Percentiles rank a stretch among this genome's conserved stretches.
These are phyloP conservation scores for Aspergillus incahuasiensis DNA, from an alignment of 495 filamentous ascomycete genomes.

Conservation along the genomic window DNA sequence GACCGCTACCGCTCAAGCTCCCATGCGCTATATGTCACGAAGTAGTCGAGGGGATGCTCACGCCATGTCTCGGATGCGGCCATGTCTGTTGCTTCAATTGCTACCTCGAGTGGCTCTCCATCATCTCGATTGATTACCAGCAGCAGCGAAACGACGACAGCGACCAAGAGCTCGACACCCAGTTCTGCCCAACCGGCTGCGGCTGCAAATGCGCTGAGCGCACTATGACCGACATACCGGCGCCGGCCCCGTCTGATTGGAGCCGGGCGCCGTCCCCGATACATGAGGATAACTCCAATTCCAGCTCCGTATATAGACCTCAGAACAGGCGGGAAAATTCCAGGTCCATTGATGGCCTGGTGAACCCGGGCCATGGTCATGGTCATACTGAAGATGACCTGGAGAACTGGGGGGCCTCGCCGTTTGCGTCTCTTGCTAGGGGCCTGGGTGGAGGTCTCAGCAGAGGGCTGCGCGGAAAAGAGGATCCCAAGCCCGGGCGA, in stretches of 20 bases:
- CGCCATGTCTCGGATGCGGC: constrained; percentile 49
- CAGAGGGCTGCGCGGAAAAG: constrained; percentile 32
- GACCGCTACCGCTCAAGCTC: constrained; percentile 34
- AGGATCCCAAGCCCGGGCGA: constrained; percentile 28
- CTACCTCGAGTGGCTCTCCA: constrained; percentile 39
- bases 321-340: constrained; percentile 9
- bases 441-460: constrained; percentile 43
- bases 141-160: not conserved
- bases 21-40: constrained; percentile 47
- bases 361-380: constrained; percentile 20
- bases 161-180: constrained; percentile 16
- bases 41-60: constrained; percentile 43
- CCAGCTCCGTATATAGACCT: constrained; percentile 15
- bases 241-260: constrained; percentile 13
- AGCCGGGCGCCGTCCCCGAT: constrained; percentile 17
- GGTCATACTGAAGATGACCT: constrained; percentile 33
- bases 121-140: constrained; percentile 4
- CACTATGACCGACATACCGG: constrained; percentile 26
- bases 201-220: constrained; percentile 49
- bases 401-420: constrained; percentile 39
- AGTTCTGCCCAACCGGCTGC: constrained; percentile 44
- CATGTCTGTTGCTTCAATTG: constrained; percentile 50
- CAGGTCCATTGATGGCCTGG: constrained; percentile 4
- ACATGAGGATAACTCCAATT: constrained; percentile 18
- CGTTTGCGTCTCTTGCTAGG: constrained; percentile 44